Evolutionary conservation across 2,329 filamentous ascomycete species (phyloP).

Genomic region (Fusarium cyanostomum): DNA sequence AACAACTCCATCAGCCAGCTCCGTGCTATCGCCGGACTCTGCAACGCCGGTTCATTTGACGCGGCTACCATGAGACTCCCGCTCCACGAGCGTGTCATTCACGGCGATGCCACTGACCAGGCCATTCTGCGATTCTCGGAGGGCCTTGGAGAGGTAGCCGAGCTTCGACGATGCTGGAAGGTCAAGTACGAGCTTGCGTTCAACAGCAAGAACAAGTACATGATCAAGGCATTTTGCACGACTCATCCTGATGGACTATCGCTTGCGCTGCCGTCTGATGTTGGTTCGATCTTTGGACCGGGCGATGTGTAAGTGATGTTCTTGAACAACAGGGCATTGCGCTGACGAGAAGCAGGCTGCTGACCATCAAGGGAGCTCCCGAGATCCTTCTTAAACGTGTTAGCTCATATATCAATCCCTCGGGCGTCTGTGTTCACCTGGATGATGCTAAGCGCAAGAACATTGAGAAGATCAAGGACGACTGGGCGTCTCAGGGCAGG

Average conservation of each 20-base stretch:
- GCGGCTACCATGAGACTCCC: constrained; percentile 68
- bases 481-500: constrained; percentile 74
- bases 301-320: constrained; percentile 10
- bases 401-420: constrained; percentile 62
- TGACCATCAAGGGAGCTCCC: constrained; percentile 83
- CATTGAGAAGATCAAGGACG: constrained; percentile 70
- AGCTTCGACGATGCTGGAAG: constrained; percentile 70
- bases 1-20: constrained; percentile 65
- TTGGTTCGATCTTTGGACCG: constrained; percentile 2
- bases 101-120: constrained; percentile 80
- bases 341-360: constrained; percentile 50
- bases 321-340: too few relatives aligned
- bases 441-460: constrained; percentile 53
- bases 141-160: constrained; percentile 61
- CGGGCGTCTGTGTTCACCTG: constrained; percentile 64
- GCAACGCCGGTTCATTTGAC: constrained; percentile 81
- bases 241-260: constrained; percentile 51
- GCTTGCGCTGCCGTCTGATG: constrained; percentile 31
- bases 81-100: constrained; percentile 69
- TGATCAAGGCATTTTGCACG: constrained; percentile 70
- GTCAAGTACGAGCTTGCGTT: constrained; percentile 76
- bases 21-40: constrained; percentile 70
- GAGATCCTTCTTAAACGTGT: constrained; percentile 76
- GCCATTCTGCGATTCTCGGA: constrained; percentile 79
- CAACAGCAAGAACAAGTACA: constrained; percentile 87